These are phyloP conservation scores for Pestalotiopsis sp. DNA, from an alignment of 2,329 filamentous ascomycete species.

Conservation along the genomic window DNA sequence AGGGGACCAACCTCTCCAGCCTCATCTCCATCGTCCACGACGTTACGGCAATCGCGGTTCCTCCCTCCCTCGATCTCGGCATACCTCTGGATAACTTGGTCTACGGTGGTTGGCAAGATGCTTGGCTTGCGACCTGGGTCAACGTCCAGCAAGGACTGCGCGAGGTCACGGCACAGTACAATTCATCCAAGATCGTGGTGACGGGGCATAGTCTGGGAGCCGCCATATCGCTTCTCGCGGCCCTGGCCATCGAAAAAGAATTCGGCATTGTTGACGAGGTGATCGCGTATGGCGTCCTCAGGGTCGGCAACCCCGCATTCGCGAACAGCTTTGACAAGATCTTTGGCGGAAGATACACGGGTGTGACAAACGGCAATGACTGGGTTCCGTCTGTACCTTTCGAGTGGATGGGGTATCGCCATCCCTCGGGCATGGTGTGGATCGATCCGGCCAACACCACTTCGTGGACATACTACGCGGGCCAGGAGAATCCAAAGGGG, in stretches of 20 bases:
- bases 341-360: not conserved
- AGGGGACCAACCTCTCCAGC: not conserved
- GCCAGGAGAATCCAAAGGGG: not conserved
- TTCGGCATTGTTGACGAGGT: not conserved
- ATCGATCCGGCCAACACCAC: not conserved
- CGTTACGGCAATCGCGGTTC: not conserved
- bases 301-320: not conserved
- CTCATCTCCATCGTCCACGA: not conserved
- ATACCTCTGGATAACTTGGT: not conserved
- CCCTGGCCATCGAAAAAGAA: not conserved
- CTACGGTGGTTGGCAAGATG: not conserved
- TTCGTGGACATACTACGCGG: not conserved
- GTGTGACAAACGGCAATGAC: not conserved
- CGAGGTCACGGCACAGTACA: not conserved
- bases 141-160: not conserved
- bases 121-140: not conserved
- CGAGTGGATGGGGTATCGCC: not conserved
- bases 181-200: not conserved
- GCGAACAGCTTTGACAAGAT: not conserved
- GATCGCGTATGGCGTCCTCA: not conserved
- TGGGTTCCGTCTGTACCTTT: not conserved
- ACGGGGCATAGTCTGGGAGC: not conserved
- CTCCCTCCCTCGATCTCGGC: not conserved
- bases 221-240: not conserved
- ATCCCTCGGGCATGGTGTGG: not conserved